Percentiles rank a stretch among this genome's conserved stretches.
Evolutionary conservation across 2,329 filamentous ascomycete species (phyloP).

Genomic region (Sclerotinia borealis): DNA sequence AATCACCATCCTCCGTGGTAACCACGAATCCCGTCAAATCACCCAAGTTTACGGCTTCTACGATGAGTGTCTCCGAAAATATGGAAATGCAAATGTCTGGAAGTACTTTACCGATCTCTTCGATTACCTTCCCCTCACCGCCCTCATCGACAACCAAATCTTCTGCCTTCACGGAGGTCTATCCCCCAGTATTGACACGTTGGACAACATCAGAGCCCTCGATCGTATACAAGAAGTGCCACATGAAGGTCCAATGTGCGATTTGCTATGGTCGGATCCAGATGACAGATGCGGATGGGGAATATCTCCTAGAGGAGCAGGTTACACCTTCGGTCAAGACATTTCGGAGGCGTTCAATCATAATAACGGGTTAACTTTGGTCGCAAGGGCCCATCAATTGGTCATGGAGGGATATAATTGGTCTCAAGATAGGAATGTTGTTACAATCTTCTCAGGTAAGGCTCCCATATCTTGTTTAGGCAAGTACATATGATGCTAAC

Average conservation of each 20-base stretch:
- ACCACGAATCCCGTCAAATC: constrained; percentile 98
- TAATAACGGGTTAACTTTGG: constrained; percentile 93
- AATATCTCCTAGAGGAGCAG: constrained; percentile 88
- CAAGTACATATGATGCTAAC: constrained; percentile 26
- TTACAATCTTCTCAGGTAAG: constrained; percentile 94
- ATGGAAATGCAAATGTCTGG: constrained; percentile 98
- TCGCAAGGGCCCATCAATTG: constrained; percentile 93
- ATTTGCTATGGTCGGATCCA: constrained; percentile 95
- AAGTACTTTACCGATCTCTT: constrained; percentile 99
- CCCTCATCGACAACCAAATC: constrained; percentile 98
- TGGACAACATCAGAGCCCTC: constrained; percentile 90
- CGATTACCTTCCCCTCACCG: constrained; percentile 94
- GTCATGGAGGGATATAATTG: constrained; percentile 99
- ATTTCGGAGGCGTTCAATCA: constrained; percentile 99
- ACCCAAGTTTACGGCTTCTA: constrained; percentile 99
- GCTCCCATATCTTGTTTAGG: neutral
- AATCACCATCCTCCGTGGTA: constrained; percentile 97
- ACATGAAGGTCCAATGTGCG: constrained; percentile 97
- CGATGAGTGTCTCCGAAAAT: constrained; percentile 97
- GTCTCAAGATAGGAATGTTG: constrained; percentile 97
- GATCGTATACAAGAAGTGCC: constrained; percentile 98
- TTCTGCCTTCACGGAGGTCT: constrained; percentile 97
- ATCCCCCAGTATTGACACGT: constrained; percentile 90
- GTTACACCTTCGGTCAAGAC: constrained; percentile 93
- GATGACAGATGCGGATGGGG: constrained; percentile 96